Conservation (phyloP, 768 basidiomycete genomes). For the Xerocomus brunneocitrinus region DNA sequence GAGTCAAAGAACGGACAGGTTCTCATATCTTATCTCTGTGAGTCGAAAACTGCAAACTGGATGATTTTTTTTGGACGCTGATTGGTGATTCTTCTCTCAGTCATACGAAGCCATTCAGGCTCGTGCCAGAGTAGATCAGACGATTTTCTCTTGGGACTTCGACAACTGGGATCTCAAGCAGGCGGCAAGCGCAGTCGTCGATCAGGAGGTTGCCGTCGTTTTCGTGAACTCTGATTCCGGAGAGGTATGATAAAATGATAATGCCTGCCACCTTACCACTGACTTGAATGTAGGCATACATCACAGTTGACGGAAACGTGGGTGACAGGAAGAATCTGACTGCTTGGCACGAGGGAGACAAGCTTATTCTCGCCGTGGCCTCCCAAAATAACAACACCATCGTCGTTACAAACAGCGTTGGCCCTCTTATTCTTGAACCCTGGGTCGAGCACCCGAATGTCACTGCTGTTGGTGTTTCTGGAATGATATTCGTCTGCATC, state of each 20-base stretch:
- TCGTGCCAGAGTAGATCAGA: conserved; percentile 63
- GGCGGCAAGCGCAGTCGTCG: conserved; percentile 45
- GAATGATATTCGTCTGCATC: conserved; percentile 13
- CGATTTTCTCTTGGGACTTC: conserved; percentile 62
- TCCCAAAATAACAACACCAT: conserved; percentile 70
- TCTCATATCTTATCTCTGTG: conserved; percentile 76
- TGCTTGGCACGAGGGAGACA: conserved; percentile 35
- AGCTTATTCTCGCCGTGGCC: conserved; percentile 53
- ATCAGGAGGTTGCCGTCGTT: conserved; percentile 66
- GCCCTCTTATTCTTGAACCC: conserved; percentile 59
- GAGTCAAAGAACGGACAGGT: conserved; percentile 52
- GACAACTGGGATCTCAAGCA: conserved; percentile 59
- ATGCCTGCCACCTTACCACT: not conserved
- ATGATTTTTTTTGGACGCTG: not conserved
- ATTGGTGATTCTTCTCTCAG: conserved; percentile 24
- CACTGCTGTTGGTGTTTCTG: conserved; percentile 47
- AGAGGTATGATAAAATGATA: conserved; percentile 40
- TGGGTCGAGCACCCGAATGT: conserved; percentile 78
- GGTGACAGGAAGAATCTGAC: conserved; percentile 37
- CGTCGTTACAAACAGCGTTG: conserved; percentile 76
- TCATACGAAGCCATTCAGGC: conserved; percentile 79
- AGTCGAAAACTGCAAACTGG: conserved; percentile 16
- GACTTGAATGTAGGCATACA: conserved; percentile 37
- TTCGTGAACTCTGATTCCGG: conserved; percentile 84
- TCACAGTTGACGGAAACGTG: conserved; percentile 53